Base-by-base conservation (phyloP, 75 land plant species). In the Azolla pinnata region DNA sequence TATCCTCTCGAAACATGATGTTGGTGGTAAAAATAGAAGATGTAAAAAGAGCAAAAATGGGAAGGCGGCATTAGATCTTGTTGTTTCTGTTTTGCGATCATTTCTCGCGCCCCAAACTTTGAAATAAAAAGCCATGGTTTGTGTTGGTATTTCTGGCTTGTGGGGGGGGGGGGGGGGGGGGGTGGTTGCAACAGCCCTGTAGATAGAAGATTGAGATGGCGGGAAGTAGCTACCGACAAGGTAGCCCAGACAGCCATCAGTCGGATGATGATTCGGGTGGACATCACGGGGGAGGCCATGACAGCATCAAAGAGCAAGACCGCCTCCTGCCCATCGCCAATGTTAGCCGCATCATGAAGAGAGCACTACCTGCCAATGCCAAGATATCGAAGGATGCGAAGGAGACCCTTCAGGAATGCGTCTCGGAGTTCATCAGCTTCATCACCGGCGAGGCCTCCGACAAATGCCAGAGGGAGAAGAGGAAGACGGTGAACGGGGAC, bases 381-480 rank as follows among this genome's bases (percentile, higher is more conserved):
- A 83, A 83, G 72, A 78, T 83, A 47, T 74, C 84, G 46, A 83
- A 83, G 64, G 86, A 83, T 47, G 86, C 86, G 29, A 83, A 83
- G 67, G 86, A 83, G 69, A 83, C 86, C 2, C 77, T 83, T 16
- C 86, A 83, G 76, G 86, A 83, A 72, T 83, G 86, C 56, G 86
- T 83, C 42, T 80, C 84, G 19, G 86, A 83, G 78, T 83, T 83
- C 75, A 83, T 83, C 66, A 83, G 86, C 50, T 83, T 83, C 75
- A 76, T 83, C 57, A 83, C 86, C 7, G 79, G 86, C 56, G 86
- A 83, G 79, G 80, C 80, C 20, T 77, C 80, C 30, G 86, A 83
- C 63, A 83, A 83, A 70, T 83, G 86, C 61, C 84, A 80, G 75
- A 55, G 85, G 16, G 86, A 83, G 65, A 83, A 83, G 71, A 50